These are phyloP conservation scores for Termitomyces sp. DNA, from an alignment of 768 basidiomycete species.

Conservation along the genomic window DNA sequence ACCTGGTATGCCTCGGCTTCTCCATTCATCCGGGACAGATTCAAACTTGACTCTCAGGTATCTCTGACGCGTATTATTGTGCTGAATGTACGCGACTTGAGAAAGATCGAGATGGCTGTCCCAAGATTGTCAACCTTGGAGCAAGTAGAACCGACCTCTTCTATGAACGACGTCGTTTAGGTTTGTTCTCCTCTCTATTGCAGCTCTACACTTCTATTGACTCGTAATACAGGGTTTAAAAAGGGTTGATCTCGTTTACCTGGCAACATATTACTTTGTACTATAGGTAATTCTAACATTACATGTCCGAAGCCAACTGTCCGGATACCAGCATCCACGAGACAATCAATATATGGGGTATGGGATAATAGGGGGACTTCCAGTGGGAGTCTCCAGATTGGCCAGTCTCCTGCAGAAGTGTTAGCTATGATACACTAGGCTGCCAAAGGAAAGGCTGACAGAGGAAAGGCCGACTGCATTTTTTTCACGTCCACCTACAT, in stretches of 20 bases:
- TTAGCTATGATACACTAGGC: not conserved
- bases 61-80: constrained; percentile 99
- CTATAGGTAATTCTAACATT: not conserved
- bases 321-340: not conserved
- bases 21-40: not conserved
- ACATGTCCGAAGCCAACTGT: not conserved
- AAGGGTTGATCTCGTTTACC: constrained; percentile 32
- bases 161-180: constrained; percentile 84
- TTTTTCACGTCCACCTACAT: constrained; percentile 70
- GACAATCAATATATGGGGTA: constrained; percentile 52
- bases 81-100: constrained; percentile 96
- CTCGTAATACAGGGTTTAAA: constrained; percentile 59
- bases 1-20: constrained; percentile 57
- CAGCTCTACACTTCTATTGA: not conserved
- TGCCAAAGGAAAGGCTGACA: constrained; percentile 11
- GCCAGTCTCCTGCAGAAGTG: constrained; percentile 39
- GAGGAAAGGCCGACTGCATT: constrained; percentile 48
- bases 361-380: constrained; percentile 55
- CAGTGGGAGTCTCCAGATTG: constrained; percentile 53
- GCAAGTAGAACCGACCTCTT: constrained; percentile 90
- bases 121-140: constrained; percentile 96
- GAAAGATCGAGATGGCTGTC: constrained; percentile 97
- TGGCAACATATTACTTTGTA: not conserved
- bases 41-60: constrained; percentile 49
- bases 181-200: constrained; percentile 33